Base-by-base conservation (phyloP, 2,329 filamentous ascomycete species). In the Acrodontium crateriforme region DNA sequence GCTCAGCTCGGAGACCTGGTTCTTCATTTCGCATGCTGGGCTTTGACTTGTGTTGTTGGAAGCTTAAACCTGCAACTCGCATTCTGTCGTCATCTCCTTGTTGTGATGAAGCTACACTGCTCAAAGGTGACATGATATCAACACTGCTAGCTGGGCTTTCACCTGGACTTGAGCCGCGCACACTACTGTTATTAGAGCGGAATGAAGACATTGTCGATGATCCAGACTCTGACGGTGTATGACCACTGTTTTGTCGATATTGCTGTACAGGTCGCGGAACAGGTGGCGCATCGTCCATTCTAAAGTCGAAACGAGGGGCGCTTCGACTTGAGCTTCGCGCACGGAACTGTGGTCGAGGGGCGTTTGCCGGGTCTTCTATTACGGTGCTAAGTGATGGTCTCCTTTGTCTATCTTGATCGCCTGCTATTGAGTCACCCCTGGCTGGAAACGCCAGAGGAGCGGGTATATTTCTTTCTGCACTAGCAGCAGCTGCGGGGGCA, bases 71-170 rank as follows among this genome's bases (percentile, higher is more conserved):
- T 15, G 34, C 28, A 6, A 41, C 40, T 2, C 35, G 39, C 38
- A 48, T 38, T 4, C 32, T 22, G n/a, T 45, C 39, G 12, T 49
- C 42, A 10, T 45, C 40, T 21, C 35, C 42, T 20, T 38, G 35
- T 12, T 27, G 25, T 11, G 27, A 27, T 6, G 26, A 16, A 9
- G 23, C 29, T n/a, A 30, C 34, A 23, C 27, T 31, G 16, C 19
- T 28, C 7, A 46, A 29, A 1, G 39, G 34, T 6, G 45, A 46
- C 25, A 46, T 43, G 2, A 40, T 28, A 18, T 50, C 48, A 2
- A 49, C 25, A 28, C 49, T 52, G 23, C 49, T 53, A 3, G 47
- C 41, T 8, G 47, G 46, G 30, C 46, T 52, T 3, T 36, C 36
- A 2, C 39, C 28, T 4, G 50, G 45, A 21, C 50, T 53, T 8